Evolutionary conservation across 148 eudicot genomes (phyloP).

Genomic region (Rhododendron williamsianum): DNA sequence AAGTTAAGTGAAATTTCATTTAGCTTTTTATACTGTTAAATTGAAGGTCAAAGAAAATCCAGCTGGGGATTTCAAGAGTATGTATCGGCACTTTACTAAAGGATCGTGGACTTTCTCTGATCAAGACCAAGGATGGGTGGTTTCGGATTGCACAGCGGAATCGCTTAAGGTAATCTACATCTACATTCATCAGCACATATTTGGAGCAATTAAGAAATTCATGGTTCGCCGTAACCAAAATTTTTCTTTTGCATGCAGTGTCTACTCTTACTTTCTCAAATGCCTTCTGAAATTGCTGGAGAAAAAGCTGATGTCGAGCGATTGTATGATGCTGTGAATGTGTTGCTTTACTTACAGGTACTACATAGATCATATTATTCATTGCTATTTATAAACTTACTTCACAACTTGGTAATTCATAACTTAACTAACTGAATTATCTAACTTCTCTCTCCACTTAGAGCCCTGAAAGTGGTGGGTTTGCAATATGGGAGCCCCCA

Average conservation of each 20-base stretch:
- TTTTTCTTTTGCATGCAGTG: conserved; percentile 21
- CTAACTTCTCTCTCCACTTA: conserved; percentile 1
- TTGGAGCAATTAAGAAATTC: neutral
- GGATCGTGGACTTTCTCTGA: conserved; percentile 51
- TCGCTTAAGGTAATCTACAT: conserved; percentile 25
- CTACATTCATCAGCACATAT: neutral
- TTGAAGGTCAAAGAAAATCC: conserved; percentile 38
- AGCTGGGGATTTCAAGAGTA: conserved; percentile 23
- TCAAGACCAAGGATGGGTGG: conserved; percentile 46
- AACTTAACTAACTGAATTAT: neutral
- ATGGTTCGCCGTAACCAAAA: neutral
- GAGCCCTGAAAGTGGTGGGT: conserved; percentile 41
- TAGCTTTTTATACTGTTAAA: neutral
- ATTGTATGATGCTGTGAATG: conserved; percentile 35
- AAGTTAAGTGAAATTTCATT: neutral
- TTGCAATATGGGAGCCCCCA: conserved; percentile 42
- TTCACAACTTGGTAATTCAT: neutral
- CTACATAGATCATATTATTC: neutral
- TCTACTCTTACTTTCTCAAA: conserved; percentile 34
- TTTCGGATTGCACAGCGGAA: conserved; percentile 42
- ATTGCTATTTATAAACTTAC: neutral
- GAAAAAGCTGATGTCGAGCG: conserved; percentile 26
- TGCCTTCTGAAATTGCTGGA: conserved; percentile 35
- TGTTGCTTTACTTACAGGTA: conserved; percentile 35
- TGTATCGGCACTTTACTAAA: conserved; percentile 43